A percentile compares a stretch with the other conserved stretches of the same genome.
Conservation (phyloP, 2,329 filamentous ascomycete species). For the Pseudodiploospora longispora region DNA sequence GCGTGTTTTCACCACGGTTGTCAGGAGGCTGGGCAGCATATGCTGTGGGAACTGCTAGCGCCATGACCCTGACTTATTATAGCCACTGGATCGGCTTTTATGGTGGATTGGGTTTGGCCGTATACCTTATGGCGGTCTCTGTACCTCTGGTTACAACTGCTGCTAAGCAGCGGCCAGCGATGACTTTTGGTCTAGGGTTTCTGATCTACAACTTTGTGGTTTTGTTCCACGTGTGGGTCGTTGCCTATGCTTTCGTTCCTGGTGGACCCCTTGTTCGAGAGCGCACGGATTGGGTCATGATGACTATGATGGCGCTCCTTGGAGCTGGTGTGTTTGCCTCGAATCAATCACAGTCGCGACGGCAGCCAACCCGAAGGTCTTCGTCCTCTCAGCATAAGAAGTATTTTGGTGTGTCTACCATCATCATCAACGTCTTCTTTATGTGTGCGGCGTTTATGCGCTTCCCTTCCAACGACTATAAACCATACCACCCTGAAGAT, state of each 20-base stretch:
- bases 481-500: constrained; percentile 78
- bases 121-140: constrained; percentile 75
- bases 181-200: constrained; percentile 82
- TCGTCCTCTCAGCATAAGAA: constrained; percentile 38
- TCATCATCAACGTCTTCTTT: constrained; percentile 72
- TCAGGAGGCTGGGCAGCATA: constrained; percentile 74
- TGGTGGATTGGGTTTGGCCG: constrained; percentile 65
- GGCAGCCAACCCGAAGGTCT: constrained; percentile 21
- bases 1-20: constrained; percentile 64
- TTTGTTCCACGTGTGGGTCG: constrained; percentile 97
- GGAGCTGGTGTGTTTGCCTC: constrained; percentile 78
- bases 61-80: constrained; percentile 66
- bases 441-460: constrained; percentile 76
- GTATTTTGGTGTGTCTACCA: constrained; percentile 50
- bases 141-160: constrained; percentile 69
- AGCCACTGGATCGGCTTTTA: constrained; percentile 86
- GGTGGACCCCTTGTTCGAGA: constrained; percentile 88
- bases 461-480: constrained; percentile 88
- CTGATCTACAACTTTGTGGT: constrained; percentile 88
- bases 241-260: constrained; percentile 95
- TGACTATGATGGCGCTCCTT: constrained; percentile 72
- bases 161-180: constrained; percentile 65
- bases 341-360: constrained; percentile 39
- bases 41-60: constrained; percentile 69
- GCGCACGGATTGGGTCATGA: constrained; percentile 94